Evolutionary conservation across 306 rosid genomes (phyloP).

Genomic region (Alnus rubra): DNA sequence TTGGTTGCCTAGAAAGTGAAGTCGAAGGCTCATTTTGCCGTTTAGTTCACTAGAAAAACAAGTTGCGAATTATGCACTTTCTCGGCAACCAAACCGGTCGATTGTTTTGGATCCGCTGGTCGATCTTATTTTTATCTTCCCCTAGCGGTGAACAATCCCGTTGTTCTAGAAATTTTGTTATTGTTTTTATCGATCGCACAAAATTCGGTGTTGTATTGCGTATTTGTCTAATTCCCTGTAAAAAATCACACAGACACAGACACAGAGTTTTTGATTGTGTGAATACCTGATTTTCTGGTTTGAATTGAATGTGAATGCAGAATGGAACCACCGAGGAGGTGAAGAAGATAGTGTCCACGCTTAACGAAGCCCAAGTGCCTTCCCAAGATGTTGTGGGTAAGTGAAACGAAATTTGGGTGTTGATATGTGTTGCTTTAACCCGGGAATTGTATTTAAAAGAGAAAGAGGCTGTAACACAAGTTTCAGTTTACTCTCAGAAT

Average conservation of each 20-base stretch:
- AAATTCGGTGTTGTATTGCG: neutral
- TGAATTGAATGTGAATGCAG: conserved; percentile 35
- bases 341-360: conserved; percentile 67
- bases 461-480: neutral
- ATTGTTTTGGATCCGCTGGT: neutral
- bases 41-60: neutral
- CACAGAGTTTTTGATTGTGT: too few relatives aligned
- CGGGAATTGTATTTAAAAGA: neutral
- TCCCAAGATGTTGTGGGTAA: conserved; percentile 80
- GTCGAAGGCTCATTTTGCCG: neutral
- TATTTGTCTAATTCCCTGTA: neutral
- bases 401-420: conserved; percentile 6
- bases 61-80: neutral
- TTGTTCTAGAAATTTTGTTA: neutral
- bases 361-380: conserved; percentile 79
- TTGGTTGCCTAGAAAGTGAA: conserved; percentile 11
- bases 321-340: conserved; percentile 85
- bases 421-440: neutral
- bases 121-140: neutral
- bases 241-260: neutral
- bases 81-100: neutral
- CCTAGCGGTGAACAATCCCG: neutral
- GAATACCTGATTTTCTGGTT: neutral
- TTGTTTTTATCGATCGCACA: neutral
- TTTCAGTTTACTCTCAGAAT: neutral